A percentile compares a stretch with the other conserved stretches of the same genome.
Conservation (phyloP, 2,329 filamentous ascomycete genomes). For the Claviceps maximensis region DNA sequence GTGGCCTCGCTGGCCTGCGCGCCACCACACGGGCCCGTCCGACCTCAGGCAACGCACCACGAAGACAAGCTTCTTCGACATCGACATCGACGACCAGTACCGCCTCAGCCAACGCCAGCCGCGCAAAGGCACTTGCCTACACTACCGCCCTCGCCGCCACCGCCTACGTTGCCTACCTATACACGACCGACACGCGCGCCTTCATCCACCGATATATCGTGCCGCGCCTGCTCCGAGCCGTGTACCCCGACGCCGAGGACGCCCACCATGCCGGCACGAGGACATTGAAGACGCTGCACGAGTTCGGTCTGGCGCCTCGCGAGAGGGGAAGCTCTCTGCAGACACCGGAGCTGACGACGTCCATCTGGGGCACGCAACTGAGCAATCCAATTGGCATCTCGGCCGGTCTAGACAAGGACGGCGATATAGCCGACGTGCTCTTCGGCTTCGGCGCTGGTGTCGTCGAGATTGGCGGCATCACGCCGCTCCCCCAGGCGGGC, state of each 20-base stretch:
- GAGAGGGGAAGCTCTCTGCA: constrained; percentile 48
- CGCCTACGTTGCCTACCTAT: constrained; percentile 44
- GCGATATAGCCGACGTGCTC: constrained; percentile 71
- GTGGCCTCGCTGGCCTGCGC: constrained; percentile 6
- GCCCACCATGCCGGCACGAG: constrained; percentile 74
- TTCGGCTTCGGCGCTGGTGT: constrained; percentile 75
- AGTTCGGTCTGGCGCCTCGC: constrained; percentile 63
- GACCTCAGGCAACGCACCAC: constrained; percentile 11
- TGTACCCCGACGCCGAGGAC: constrained; percentile 71
- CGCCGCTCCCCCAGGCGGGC: constrained; percentile 72
- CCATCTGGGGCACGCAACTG: constrained; percentile 64
- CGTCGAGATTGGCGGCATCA: constrained; percentile 86
- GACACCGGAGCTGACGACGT: constrained; percentile 19
- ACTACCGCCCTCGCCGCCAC: constrained; percentile 27
- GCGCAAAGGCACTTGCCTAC: constrained; percentile 26
- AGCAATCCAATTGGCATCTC: constrained; percentile 86
- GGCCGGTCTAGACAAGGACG: constrained; percentile 92
- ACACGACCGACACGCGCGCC: constrained; percentile 62
- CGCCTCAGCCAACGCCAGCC: constrained; percentile 16
- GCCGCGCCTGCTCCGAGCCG: constrained; percentile 49
- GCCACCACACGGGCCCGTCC: neutral
- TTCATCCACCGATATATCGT: constrained; percentile 55
- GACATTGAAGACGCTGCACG: constrained; percentile 58
- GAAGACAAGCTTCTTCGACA: constrained; percentile 16
- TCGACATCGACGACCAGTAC: constrained; percentile 15